Conservation (phyloP, 2,329 filamentous ascomycete species). For the Penicillium sp. region DNA sequence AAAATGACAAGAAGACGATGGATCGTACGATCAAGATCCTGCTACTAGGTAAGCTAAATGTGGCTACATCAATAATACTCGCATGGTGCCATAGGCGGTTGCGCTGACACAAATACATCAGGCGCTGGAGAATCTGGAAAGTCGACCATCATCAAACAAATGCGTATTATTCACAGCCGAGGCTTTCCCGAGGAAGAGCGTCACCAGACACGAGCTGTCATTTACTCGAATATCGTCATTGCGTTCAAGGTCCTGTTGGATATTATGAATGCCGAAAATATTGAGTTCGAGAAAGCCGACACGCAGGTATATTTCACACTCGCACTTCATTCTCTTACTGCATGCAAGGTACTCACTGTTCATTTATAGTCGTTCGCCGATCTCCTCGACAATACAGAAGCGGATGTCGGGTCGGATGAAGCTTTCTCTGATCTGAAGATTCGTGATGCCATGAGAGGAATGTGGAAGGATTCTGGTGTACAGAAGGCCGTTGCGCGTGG, state of each 20-base stretch:
- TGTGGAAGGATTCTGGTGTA: slow-evolving; percentile 85
- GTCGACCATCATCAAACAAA: slow-evolving; percentile 97
- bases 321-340: background rate
- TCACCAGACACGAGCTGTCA: slow-evolving; percentile 91
- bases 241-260: slow-evolving; percentile 89
- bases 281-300: slow-evolving; percentile 73
- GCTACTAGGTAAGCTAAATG: slow-evolving; percentile 72
- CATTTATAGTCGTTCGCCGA: slow-evolving; percentile 71
- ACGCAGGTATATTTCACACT: slow-evolving; percentile 69
- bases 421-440: slow-evolving; percentile 67
- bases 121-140: slow-evolving; percentile 95
- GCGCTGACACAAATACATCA: slow-evolving; percentile 50
- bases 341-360: slow-evolving; percentile 13
- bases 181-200: slow-evolving; percentile 90
- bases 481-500: slow-evolving; percentile 88
- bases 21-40: slow-evolving; percentile 90
- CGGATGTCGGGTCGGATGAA: slow-evolving; percentile 80
- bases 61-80: background rate
- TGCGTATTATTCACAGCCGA: slow-evolving; percentile 95
- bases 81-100: background rate
- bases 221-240: slow-evolving; percentile 92
- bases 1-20: slow-evolving; percentile 84
- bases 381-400: slow-evolving; percentile 72
- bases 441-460: slow-evolving; percentile 75
- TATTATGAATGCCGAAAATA: slow-evolving; percentile 84